Evolutionary conservation across 2,329 filamentous ascomycete genomes (phyloP).

Genomic region (Epichloe sibirici): DNA sequence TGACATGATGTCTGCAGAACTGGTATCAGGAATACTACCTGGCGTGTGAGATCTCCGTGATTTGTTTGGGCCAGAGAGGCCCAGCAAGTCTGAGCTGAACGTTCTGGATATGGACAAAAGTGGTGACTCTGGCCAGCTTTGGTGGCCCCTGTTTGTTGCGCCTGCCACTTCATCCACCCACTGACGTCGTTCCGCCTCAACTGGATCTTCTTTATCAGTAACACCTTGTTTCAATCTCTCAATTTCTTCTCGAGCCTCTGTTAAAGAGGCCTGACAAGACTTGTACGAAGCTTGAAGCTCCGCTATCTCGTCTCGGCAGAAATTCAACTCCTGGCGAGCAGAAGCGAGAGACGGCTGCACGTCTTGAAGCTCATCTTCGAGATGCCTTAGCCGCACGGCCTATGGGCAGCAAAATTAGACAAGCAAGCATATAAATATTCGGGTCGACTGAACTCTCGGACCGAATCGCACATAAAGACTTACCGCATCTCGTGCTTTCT

Average conservation of each 20-base stretch:
- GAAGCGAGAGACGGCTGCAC: constrained; percentile 50
- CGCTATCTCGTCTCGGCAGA: constrained; percentile 46
- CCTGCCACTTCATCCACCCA: constrained; percentile 38
- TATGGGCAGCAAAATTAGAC: constrained; percentile 18
- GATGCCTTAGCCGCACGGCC: constrained; percentile 50
- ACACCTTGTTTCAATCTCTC: constrained; percentile 32
- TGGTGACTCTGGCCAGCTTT: constrained; percentile 43
- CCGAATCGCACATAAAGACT: constrained; percentile 18
- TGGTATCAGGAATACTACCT: constrained; percentile 34
- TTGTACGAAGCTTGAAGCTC: constrained; percentile 52
- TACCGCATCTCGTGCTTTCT: constrained; percentile 79
- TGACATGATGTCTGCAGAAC: constrained; percentile 25
- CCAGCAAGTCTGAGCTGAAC: constrained; percentile 42
- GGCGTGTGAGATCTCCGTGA: constrained; percentile 26
- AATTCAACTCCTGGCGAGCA: constrained; percentile 50
- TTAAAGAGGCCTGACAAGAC: constrained; percentile 51
- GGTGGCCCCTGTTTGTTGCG: constrained; percentile 27
- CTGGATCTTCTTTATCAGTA: constrained; percentile 7
- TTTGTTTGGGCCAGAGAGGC: constrained; percentile 28
- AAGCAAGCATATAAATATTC: too few species aligned
- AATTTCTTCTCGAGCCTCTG: constrained; percentile 38
- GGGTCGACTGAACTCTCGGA: not conserved
- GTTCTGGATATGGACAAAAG: constrained; percentile 38
- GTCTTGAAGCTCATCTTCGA: constrained; percentile 76
- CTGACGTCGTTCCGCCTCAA: too few species aligned